Conservation (phyloP, 164 flowering plant genomes). For the Magnolia sinica region DNA sequence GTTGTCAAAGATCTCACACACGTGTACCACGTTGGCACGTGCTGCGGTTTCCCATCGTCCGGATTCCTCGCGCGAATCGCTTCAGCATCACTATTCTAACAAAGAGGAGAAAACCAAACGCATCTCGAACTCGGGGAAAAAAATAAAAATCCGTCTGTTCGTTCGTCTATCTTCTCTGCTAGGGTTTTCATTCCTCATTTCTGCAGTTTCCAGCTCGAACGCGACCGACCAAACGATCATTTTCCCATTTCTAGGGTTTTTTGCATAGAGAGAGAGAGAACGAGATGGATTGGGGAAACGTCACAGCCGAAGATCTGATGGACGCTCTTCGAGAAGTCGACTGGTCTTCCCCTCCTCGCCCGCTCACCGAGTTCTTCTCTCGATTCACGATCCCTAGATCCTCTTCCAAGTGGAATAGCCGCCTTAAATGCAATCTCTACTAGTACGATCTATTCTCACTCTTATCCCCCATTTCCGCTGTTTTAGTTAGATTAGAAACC, state of each 20-base stretch:
- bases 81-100: background rate
- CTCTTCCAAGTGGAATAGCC: conserved; percentile 69
- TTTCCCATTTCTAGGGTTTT: background rate
- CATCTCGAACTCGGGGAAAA: background rate
- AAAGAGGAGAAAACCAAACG: background rate
- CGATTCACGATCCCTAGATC: conserved; percentile 77
- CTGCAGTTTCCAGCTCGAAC: background rate
- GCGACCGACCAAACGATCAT: background rate
- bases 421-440: conserved; percentile 91
- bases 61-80: background rate
- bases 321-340: conserved; percentile 92
- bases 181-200: background rate
- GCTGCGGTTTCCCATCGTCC: no score
- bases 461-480: background rate
- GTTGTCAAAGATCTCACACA: no score
- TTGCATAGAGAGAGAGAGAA: background rate
- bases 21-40: no score
- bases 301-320: conserved; percentile 76
- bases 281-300: conserved; percentile 63
- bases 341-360: conserved; percentile 93
- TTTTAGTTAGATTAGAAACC: background rate
- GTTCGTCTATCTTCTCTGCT: background rate
- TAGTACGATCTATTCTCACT: conserved; percentile 36
- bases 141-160: background rate
- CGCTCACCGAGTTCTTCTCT: conserved; percentile 81